These are phyloP conservation scores for Lupinus albus DNA, from an alignment of 306 rosid species.

Conservation along the genomic window DNA sequence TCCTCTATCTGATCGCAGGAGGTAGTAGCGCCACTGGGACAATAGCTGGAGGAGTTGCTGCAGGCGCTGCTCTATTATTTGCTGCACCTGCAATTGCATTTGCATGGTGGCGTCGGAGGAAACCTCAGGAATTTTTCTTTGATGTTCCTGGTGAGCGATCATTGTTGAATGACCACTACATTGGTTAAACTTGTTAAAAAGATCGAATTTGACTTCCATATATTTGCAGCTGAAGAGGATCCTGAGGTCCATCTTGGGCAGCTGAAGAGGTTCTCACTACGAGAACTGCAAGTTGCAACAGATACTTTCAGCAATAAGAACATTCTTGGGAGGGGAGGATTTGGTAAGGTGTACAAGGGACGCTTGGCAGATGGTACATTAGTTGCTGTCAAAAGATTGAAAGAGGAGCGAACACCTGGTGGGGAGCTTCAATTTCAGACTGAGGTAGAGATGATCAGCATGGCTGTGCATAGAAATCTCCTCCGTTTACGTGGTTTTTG, in stretches of 20 bases:
- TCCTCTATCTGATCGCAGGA: conserved; percentile 58
- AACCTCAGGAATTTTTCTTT: conserved; percentile 95
- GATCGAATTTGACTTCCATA: conserved; percentile 30
- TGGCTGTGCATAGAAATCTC: conserved; percentile 99
- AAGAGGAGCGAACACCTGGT: conserved; percentile 98
- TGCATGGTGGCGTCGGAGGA: conserved; percentile 99
- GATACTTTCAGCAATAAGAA: conserved; percentile 97
- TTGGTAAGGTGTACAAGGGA: conserved; percentile 98
- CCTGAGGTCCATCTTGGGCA: conserved; percentile 99
- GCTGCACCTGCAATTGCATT: conserved; percentile 99
- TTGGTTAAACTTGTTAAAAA: conserved; percentile 25
- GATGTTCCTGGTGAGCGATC: conserved; percentile 86
- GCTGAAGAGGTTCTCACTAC: conserved; percentile 92
- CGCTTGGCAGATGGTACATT: conserved; percentile 90
- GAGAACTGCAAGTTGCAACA: conserved; percentile 94
- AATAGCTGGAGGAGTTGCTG: conserved; percentile 99
- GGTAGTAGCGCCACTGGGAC: conserved; percentile 91
- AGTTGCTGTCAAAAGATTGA: conserved; percentile 93
- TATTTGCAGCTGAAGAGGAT: conserved; percentile 93
- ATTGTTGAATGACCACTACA: conserved; percentile 11
- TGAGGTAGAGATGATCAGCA: conserved; percentile 99
- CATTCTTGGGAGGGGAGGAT: conserved; percentile 96
- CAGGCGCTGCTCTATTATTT: conserved; percentile 94
- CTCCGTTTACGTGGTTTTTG: conserved; percentile 93
- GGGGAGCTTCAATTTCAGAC: conserved; percentile 99